These are phyloP conservation scores for sorghum (Sorghum bicolor) DNA, from an alignment of 176 grass and related monocot genomes.

Conservation along the genomic window DNA sequence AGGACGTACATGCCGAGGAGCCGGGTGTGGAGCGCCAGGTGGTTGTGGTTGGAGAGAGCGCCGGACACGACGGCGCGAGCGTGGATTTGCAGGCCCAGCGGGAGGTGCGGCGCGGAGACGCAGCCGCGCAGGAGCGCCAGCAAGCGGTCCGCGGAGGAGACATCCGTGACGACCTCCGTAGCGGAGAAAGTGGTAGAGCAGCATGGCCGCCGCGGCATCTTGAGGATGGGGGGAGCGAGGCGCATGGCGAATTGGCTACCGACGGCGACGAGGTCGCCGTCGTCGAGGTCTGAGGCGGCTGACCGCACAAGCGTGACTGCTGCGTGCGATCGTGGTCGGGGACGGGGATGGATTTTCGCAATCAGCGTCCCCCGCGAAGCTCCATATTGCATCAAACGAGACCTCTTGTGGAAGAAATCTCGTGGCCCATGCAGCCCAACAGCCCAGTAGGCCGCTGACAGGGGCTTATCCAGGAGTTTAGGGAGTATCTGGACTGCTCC, in stretches of 20 bases:
- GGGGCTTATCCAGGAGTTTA: slow-evolving; percentile 67
- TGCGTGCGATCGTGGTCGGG: not conserved
- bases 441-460: not conserved
- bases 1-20: slow-evolving; percentile 77
- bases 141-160: slow-evolving; percentile 5
- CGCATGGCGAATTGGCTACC: slow-evolving; percentile 23
- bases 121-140: slow-evolving; percentile 55
- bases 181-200: not conserved
- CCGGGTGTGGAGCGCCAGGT: slow-evolving; percentile 31
- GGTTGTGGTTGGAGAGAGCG: not conserved
- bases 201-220: not conserved
- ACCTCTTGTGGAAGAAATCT: not conserved
- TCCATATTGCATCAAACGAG: no score
- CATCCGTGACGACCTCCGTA: not conserved
- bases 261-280: not conserved
- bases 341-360: no score
- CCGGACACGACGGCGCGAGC: slow-evolving; percentile 54
- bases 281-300: not conserved
- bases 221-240: not conserved
- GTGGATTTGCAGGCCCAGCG: slow-evolving; percentile 58
- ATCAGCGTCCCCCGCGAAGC: no score
- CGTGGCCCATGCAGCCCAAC: not conserved
- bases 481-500: slow-evolving; percentile 74
- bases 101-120: slow-evolving; percentile 44
- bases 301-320: not conserved